Base-by-base conservation (phyloP, 2,329 filamentous ascomycete species). In the Pyrenochaeta sp. region DNA sequence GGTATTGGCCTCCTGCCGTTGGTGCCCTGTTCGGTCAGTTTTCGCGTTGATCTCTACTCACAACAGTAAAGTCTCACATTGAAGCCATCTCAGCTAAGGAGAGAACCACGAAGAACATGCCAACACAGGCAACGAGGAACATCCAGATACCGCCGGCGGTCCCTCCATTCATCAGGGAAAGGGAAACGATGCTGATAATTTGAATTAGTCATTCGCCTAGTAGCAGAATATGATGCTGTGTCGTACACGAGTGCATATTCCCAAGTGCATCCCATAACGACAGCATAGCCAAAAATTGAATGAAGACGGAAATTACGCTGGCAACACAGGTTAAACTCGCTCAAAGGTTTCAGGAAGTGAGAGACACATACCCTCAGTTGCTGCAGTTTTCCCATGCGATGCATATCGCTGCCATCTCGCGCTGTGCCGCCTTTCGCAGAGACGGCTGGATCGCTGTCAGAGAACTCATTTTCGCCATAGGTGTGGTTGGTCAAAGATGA, bases 51-150 rank as follows among this genome's bases (percentile, higher is more conserved):
- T 5, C 32, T 35, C 32, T 35, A 35, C 4, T 35, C 12, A 15
- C 5, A n/a, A 2, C 33, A 35, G 11, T 35, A 11, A 14, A 35
- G 32, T 12, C 59, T 36, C 30, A 63, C 67, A 72, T 72, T 0
- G 71, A 73, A 5, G 62, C 64, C 71, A 74, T 74, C 30, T 72
- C 69, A 2, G 68, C 68, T 18, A 72, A 53, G 1, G 66, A 64
- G 1, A 58, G 51, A 2, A 47, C 60, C 3, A 72, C 68, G 27
- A 52, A 68, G 3, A 70, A 52, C 53, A 66, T 63, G 30, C 56
- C 54, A 10, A 64, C 59, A 6, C 51, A 55, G 10, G 46, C 46
- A 1, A 51, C 27, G 2, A 69, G 45, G 23, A 64, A 71, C 27
- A 60, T 63, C 60, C 68, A 73, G 7, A 73, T 70, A n/a, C 43